Evolutionary conservation across 805 yeast species (phyloP).

Genomic region (Nakazawaea populi): DNA sequence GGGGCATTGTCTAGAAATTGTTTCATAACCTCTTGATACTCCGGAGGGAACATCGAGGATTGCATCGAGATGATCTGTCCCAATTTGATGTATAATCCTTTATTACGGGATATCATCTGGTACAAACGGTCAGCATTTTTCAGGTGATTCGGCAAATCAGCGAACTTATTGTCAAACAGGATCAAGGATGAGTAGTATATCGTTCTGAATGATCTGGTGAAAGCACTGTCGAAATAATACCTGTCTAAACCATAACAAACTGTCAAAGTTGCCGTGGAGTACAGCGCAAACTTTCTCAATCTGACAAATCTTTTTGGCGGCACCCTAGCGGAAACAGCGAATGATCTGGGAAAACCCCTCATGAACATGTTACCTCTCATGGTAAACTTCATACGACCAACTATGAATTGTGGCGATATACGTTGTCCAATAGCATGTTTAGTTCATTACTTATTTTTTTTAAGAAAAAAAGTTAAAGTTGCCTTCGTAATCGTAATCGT

Average conservation of each 20-base stretch:
- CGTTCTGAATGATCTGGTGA: conserved; percentile 47
- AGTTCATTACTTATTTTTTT: not conserved
- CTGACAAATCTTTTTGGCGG: not conserved
- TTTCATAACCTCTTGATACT: conserved; percentile 51
- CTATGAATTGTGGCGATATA: too few species aligned
- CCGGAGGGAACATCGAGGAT: conserved; percentile 59
- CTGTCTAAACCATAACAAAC: conserved; percentile 29
- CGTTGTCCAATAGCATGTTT: too few species aligned
- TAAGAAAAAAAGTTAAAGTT: not conserved
- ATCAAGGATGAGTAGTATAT: conserved; percentile 39
- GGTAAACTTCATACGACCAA: not conserved
- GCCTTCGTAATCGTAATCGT: not conserved
- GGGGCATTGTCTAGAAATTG: conserved; percentile 68
- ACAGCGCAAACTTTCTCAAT: not conserved
- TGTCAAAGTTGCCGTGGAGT: not conserved
- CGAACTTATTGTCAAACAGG: conserved; percentile 55
- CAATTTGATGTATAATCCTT: conserved; percentile 64
- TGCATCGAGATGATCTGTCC: conserved; percentile 82
- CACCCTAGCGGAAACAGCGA: not conserved
- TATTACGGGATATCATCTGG: conserved; percentile 37
- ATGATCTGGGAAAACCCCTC: not conserved
- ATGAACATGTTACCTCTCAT: too few species aligned
- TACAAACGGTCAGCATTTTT: conserved; percentile 47
- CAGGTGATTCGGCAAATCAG: conserved; percentile 51
- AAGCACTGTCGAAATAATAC: conserved; percentile 39